These are phyloP conservation scores for Boletus barrowsii DNA, from an alignment of 768 basidiomycete species.

Conservation along the genomic window DNA sequence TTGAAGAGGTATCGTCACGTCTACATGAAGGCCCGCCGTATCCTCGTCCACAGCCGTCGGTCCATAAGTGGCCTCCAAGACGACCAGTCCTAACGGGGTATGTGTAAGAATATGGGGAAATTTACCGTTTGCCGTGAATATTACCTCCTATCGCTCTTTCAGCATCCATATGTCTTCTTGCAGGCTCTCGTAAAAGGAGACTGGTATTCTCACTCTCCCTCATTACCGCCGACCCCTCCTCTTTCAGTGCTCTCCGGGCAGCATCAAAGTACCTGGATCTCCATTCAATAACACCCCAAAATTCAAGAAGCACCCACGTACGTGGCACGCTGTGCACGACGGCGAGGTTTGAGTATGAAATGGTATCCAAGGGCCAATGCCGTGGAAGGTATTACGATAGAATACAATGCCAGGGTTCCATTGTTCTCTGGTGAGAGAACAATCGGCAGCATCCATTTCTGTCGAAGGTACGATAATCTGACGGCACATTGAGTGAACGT, in stretches of 20 bases:
- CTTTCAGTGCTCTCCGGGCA: conserved; percentile 57
- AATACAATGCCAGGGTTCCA: conserved; percentile 45
- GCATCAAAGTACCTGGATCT: conserved; percentile 60
- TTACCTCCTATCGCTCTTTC: conserved; percentile 70
- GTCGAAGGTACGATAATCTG: conserved; percentile 57
- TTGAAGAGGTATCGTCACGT: conserved; percentile 82
- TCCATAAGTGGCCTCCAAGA: conserved; percentile 74
- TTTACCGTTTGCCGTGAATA: conserved; percentile 10
- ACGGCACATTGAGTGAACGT: conserved; percentile 14
- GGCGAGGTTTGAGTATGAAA: conserved; percentile 54
- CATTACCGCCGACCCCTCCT: conserved; percentile 60
- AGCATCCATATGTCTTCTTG: conserved; percentile 56
- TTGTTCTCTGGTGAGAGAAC: conserved; percentile 50
- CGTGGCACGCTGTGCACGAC: conserved; percentile 51
- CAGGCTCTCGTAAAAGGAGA: conserved; percentile 63
- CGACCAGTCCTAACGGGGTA: conserved; percentile 58
- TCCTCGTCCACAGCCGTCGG: conserved; percentile 48
- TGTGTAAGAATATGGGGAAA: conserved; percentile 14
- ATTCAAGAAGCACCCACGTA: conserved; percentile 31
- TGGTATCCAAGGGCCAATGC: conserved; percentile 53
- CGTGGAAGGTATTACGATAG: conserved; percentile 54
- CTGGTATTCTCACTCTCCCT: conserved; percentile 63
- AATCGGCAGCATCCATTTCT: conserved; percentile 56
- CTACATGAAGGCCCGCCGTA: conserved; percentile 55
- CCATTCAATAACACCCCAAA: conserved; percentile 15